phyloP scores from a whole-genome alignment of 768 basidiomycete species.

The Boletus rubroflammeus region DNA sequence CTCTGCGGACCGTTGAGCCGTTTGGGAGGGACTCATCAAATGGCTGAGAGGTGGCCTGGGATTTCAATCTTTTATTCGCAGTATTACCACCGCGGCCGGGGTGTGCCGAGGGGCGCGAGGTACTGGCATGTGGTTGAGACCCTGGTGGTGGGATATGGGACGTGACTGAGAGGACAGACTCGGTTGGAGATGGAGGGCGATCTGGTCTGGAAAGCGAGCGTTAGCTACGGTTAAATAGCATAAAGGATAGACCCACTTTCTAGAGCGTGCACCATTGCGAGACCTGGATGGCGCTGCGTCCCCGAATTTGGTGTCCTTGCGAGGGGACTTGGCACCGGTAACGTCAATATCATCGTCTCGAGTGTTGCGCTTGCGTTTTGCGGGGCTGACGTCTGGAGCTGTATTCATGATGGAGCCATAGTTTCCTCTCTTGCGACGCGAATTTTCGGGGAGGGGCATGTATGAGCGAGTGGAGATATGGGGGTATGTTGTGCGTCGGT shows the following conservation, averaged over 20 bases:
- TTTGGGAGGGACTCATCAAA: conserved; percentile 42
- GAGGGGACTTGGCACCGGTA: conserved; percentile 51
- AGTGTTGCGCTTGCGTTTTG: conserved; percentile 56
- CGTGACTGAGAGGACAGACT: conserved; percentile 69
- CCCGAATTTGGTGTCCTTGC: conserved; percentile 49
- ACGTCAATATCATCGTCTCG: conserved; percentile 66
- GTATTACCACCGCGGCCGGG: conserved; percentile 31
- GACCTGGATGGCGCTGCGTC: conserved; percentile 44
- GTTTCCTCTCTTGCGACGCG: conserved; percentile 55
- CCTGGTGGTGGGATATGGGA: conserved; percentile 52
- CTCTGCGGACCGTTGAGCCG: conserved; percentile 37
- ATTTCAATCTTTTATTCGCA: conserved; percentile 42
- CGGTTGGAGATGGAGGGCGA: conserved; percentile 65
- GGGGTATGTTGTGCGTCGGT: conserved; percentile 67
- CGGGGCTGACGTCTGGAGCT: conserved; percentile 55
- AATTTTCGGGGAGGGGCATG: conserved; percentile 68
- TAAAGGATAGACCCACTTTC: conserved; percentile 47
- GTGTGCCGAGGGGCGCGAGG: conserved; percentile 29
- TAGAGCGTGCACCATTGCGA: conserved; percentile 52
- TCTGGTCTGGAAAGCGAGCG: conserved; percentile 44
- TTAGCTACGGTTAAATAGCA: not conserved
- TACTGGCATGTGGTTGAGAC: conserved; percentile 25
- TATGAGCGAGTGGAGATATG: conserved; percentile 69
- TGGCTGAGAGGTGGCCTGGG: conserved; percentile 35
- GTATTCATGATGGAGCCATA: conserved; percentile 52